Percentiles rank a stretch among this genome's conserved stretches.
Conservation (phyloP, 192 early-diverging fungal species). For the Coemansia biformis region DNA sequence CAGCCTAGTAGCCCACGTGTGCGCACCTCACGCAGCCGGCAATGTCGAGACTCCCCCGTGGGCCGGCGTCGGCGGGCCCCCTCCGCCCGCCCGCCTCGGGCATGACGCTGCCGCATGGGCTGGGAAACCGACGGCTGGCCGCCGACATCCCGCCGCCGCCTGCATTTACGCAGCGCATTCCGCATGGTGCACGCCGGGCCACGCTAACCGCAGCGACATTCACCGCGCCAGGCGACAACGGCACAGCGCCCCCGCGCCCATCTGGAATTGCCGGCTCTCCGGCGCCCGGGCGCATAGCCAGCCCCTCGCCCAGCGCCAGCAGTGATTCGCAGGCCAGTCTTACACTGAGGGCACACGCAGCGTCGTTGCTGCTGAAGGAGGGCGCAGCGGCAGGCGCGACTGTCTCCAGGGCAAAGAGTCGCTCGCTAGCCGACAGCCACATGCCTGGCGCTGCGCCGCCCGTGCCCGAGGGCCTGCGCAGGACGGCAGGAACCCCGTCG, state of each 20-base stretch:
- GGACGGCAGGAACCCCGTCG: too few relatives aligned
- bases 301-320: constrained; percentile 24
- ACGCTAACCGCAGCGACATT: constrained; percentile 36
- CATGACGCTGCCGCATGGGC: constrained; percentile 24
- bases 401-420: neutral
- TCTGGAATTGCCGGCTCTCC: constrained; percentile 24
- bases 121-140: constrained; percentile 17
- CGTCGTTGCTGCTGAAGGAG: neutral
- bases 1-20: too few relatives aligned
- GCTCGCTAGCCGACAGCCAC: neutral
- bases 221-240: constrained; percentile 10
- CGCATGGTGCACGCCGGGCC: constrained; percentile 21
- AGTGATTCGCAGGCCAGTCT: constrained; percentile 5
- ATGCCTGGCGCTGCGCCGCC: too few relatives aligned
- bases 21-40: neutral
- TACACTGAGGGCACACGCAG: neutral
- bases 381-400: constrained; percentile 1
- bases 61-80: constrained; percentile 12
- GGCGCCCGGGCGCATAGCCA: constrained; percentile 13
- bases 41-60: constrained; percentile 46
- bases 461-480: too few relatives aligned
- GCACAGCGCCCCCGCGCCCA: constrained; percentile 20
- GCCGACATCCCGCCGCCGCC: constrained; percentile 25
- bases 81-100: constrained; percentile 38
- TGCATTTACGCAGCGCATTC: constrained; percentile 31